Evolutionary conservation across 202 grass and related monocot species (phyloP).

Genomic region (Brachypodium distachyon): DNA sequence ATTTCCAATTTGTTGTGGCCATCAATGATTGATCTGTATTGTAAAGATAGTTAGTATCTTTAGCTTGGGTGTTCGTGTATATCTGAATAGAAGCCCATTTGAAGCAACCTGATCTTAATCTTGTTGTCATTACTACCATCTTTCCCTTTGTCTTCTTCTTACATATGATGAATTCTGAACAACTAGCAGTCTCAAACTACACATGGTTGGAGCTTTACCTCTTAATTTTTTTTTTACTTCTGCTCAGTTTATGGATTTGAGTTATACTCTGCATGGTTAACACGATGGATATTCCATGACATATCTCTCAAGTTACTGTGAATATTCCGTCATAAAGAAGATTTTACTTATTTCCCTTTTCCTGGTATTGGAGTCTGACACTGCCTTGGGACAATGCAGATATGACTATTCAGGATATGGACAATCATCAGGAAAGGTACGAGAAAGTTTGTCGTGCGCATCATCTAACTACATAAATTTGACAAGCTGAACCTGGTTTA

Average conservation of each 20-base stretch:
- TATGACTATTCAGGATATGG: conserved; percentile 92
- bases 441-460: neutral
- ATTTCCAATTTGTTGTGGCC: neutral
- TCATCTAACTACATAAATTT: neutral
- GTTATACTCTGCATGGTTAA: neutral
- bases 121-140: no score
- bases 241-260: neutral
- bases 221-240: neutral
- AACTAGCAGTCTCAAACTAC: neutral
- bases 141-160: neutral
- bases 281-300: neutral
- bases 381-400: conserved; percentile 30
- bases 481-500: neutral
- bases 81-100: neutral
- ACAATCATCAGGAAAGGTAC: conserved; percentile 78
- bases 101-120: conserved; percentile 1
- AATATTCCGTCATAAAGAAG: neutral
- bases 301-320: neutral
- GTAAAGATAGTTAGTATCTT: neutral
- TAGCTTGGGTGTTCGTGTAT: neutral
- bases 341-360: neutral
- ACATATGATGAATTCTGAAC: neutral
- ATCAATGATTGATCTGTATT: neutral
- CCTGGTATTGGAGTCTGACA: conserved; percentile 9
- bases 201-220: neutral